phyloP scores from a whole-genome alignment of 495 filamentous ascomycete genomes.

The Rostrohypoxylon terebratum region DNA sequence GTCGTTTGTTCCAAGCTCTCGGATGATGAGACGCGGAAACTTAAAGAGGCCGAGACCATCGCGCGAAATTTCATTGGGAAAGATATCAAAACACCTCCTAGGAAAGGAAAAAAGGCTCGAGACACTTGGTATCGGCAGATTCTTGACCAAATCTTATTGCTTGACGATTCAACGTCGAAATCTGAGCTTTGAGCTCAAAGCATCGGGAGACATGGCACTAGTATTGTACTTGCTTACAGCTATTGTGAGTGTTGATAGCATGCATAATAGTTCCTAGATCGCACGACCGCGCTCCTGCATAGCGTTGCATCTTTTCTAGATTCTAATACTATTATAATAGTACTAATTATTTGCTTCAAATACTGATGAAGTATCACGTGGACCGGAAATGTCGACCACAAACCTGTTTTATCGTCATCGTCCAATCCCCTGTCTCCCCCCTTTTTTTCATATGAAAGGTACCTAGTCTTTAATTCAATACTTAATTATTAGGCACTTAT shows the following conservation, averaged over 20 bases:
- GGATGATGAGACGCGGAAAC: slow-evolving; percentile 65
- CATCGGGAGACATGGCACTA: neutral
- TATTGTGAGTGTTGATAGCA: neutral
- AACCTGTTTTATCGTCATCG: neutral
- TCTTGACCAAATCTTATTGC: slow-evolving; percentile 34
- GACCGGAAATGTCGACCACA: neutral
- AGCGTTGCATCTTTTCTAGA: neutral
- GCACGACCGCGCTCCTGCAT: neutral
- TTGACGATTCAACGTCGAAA: slow-evolving; percentile 1
- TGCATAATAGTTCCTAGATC: neutral
- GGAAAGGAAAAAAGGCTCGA: slow-evolving; percentile 2
- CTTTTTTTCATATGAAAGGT: neutral
- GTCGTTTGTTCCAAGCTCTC: slow-evolving; percentile 74
- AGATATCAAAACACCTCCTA: slow-evolving; percentile 41
- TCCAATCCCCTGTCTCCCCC: neutral
- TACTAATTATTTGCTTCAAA: neutral
- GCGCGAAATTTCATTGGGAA: slow-evolving; percentile 46
- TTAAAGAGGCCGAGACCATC: slow-evolving; percentile 69
- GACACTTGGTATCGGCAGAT: slow-evolving; percentile 37
- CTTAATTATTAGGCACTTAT: neutral
- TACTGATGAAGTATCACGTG: neutral
- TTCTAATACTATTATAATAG: neutral
- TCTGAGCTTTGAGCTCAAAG: neutral
- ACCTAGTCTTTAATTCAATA: neutral
- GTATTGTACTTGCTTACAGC: neutral